Percentiles rank a stretch among this genome's conserved stretches.
Evolutionary conservation across 2,329 filamentous ascomycete genomes (phyloP).

Genomic region (Trichoderma endophyticum): DNA sequence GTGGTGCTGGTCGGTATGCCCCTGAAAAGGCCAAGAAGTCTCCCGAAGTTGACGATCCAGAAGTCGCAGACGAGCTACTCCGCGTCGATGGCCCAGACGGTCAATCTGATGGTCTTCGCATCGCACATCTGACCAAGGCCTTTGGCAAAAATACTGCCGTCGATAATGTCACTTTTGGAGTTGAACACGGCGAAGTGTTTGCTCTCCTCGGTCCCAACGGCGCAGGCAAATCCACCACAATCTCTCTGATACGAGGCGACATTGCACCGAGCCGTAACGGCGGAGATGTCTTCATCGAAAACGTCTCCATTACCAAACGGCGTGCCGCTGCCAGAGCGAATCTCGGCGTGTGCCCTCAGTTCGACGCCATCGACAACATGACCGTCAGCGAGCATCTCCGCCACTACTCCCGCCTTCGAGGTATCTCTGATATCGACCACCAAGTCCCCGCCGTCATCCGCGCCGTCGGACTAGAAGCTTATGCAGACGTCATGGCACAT

Average conservation of each 20-base stretch:
- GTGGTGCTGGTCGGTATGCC: slow-evolving; percentile 43
- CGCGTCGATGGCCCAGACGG: slow-evolving; percentile 29
- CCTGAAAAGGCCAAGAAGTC: slow-evolving; percentile 21
- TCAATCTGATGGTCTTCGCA: slow-evolving; percentile 52
- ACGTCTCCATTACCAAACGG: slow-evolving; percentile 60
- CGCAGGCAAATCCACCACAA: slow-evolving; percentile 71
- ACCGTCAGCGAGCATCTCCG: slow-evolving; percentile 68
- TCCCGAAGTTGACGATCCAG: slow-evolving; percentile 25
- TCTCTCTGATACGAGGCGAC: slow-evolving; percentile 70
- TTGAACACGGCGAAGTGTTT: slow-evolving; percentile 66
- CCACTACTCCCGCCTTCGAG: slow-evolving; percentile 71
- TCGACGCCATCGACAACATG: slow-evolving; percentile 71
- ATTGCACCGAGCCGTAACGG: slow-evolving; percentile 52
- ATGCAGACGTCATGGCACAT: slow-evolving; percentile 60
- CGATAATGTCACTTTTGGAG: slow-evolving; percentile 68
- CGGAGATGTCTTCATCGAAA: slow-evolving; percentile 67
- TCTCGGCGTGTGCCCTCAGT: slow-evolving; percentile 70
- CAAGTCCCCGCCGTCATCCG: slow-evolving; percentile 64
- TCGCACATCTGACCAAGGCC: slow-evolving; percentile 64
- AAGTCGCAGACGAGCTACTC: slow-evolving; percentile 25
- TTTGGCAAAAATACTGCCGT: slow-evolving; percentile 65
- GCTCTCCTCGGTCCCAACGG: slow-evolving; percentile 75
- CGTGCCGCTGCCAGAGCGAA: slow-evolving; percentile 61
- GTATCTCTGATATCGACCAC: slow-evolving; percentile 56
- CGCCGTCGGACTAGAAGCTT: slow-evolving; percentile 62